Base-by-base conservation (phyloP, 768 basidiomycete genomes). In the Hebeloma cylindrosporum region DNA sequence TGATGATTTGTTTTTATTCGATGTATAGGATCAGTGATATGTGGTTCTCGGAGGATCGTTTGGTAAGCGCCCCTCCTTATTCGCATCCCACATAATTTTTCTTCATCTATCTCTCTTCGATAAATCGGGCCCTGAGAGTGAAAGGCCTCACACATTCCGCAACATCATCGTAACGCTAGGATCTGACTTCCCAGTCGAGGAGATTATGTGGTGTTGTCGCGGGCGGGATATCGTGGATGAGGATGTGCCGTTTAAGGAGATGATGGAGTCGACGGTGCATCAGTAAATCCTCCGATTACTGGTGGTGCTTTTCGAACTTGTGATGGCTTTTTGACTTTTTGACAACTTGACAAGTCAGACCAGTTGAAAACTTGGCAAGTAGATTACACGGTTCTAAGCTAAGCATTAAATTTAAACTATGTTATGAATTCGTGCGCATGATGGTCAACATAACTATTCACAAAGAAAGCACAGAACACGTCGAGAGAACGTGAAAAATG, bases 101-200 rank as follows among this genome's bases (percentile, higher is more conserved):
- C 23, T 21, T 31, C 22, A 18, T 17, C 20, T n/a, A n/a, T n/a
- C 33, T 45, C 6, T 35, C 37, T 40, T 45, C 41, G 16, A 32
- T 17, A 43, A 31, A 31, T 51, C 84, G 88, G 92, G 93, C 3
- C 78, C 84, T 9, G 84, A 93, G 53, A 79, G 94, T 30, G 81
- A 87, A 58, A 75, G 79, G 4, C 74, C 93, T 2, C 96, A 96
- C 57, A 90, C 93, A 0, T 95, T 93, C 76, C 80, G 82, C 10
- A 77, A 82, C 28, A 70, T 88, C 18, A 60, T 85, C 28, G 73
- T 93, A 40, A 80, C 87, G 1, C 62, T 95, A 7, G 93, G 93
- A 5, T 90, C 89, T 2, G 93, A 95, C 64, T 90, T 88, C 49
- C 93, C 93, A 0, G 90, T 97, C 20, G 94, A 94, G 55, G 75